Evolutionary conservation across 345 rosid species (phyloP).

Genomic region (Dovyalis caffra): DNA sequence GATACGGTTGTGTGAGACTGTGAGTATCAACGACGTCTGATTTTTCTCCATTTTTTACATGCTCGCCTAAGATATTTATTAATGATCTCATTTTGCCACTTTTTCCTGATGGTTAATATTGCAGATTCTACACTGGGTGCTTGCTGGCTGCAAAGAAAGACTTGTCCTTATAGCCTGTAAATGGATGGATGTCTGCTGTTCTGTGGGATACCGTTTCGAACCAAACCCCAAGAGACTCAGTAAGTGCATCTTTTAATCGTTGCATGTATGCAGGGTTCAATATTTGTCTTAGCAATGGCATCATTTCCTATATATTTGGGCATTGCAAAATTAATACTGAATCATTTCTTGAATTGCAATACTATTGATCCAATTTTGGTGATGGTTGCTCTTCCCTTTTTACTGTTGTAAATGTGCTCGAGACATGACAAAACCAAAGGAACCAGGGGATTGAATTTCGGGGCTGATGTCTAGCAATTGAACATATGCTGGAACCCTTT

Average conservation of each 20-base stretch:
- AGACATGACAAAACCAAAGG: neutral
- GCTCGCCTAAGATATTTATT: neutral
- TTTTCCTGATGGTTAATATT: constrained; percentile 1
- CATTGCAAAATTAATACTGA: neutral
- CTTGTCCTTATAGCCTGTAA: neutral
- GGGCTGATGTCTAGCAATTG: neutral
- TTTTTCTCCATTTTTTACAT: neutral
- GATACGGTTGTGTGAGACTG: neutral
- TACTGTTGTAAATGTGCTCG: neutral
- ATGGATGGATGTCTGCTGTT: neutral
- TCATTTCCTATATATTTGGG: neutral
- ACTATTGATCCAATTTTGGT: neutral
- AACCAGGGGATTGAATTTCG: neutral
- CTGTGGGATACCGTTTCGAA: too few species aligned
- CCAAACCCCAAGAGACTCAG: neutral
- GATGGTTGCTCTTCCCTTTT: neutral
- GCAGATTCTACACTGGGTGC: neutral
- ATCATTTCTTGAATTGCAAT: neutral
- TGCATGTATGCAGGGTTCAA: neutral
- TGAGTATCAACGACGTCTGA: neutral
- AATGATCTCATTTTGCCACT: neutral
- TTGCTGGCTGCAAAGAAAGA: neutral
- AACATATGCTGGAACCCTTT: neutral
- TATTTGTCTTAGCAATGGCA: neutral
- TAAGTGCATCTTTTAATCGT: neutral